Percentiles rank a stretch among this genome's conserved stretches.
Evolutionary conservation across 2,329 filamentous ascomycete species (phyloP).

Genomic region (Botrytis aclada): DNA sequence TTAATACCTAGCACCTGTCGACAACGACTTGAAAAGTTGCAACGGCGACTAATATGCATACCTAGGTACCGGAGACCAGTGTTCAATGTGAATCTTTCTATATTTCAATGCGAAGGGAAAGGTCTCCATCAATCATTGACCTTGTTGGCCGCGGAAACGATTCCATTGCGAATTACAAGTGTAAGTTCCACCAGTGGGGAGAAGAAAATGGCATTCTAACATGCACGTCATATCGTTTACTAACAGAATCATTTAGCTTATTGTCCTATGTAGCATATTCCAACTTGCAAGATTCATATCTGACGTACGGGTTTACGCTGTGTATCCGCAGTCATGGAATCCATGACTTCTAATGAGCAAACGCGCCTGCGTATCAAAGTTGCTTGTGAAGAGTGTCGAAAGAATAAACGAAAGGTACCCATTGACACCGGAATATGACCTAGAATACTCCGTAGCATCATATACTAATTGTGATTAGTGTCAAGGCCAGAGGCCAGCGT

Average conservation of each 20-base stretch:
- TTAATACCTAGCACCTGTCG: not conserved
- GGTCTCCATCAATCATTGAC: not conserved
- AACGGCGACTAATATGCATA: not conserved
- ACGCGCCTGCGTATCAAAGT: not conserved
- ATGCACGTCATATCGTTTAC: not conserved
- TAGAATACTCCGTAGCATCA: not conserved
- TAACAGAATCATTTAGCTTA: not conserved
- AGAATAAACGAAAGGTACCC: constrained; percentile 7
- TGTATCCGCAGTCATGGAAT: not conserved
- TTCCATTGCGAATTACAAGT: not conserved
- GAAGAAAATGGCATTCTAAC: not conserved
- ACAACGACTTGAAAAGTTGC: not conserved
- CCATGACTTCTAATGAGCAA: not conserved
- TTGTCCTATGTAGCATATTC: not conserved
- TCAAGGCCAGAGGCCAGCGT: not conserved
- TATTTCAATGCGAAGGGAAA: not conserved
- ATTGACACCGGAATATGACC: not conserved
- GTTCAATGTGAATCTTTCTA: not conserved
- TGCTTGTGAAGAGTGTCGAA: constrained; percentile 4
- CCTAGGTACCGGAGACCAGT: not conserved
- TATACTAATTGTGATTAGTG: not conserved
- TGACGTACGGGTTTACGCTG: not conserved
- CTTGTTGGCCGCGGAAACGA: not conserved
- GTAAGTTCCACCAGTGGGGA: not conserved
- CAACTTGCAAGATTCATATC: not conserved